These are phyloP conservation scores for Aspergillus ostianus DNA, from an alignment of 495 filamentous ascomycete genomes.

Conservation along the genomic window DNA sequence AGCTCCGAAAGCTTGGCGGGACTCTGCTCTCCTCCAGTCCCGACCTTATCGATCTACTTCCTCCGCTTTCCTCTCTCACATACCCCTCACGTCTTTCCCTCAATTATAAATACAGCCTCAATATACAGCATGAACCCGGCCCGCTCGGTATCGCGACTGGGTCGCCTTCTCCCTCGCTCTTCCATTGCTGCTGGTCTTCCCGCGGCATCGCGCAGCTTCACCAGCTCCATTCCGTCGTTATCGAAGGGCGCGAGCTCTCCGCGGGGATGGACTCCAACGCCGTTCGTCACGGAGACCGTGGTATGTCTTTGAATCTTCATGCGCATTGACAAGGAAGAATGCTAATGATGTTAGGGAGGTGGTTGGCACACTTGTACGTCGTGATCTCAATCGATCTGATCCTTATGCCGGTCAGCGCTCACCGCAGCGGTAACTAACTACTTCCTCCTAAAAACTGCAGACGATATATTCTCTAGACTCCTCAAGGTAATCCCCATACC, in stretches of 20 bases:
- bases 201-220: slow-evolving; percentile 29
- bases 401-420: not conserved
- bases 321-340: not conserved
- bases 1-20: slow-evolving; percentile 1
- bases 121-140: slow-evolving; percentile 15
- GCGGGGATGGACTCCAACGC: slow-evolving; percentile 61
- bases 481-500: slow-evolving; percentile 54
- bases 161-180: slow-evolving; percentile 20
- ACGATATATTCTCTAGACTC: slow-evolving; percentile 81
- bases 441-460: slow-evolving; percentile 37
- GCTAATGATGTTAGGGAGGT: slow-evolving; percentile 63
- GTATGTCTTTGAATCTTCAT: slow-evolving; percentile 50
- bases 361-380: slow-evolving; percentile 86
- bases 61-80: slow-evolving; percentile 6
- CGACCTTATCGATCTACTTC: not conserved
- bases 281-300: slow-evolving; percentile 76
- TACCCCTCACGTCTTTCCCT: not conserved
- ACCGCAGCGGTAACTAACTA: slow-evolving; percentile 14
- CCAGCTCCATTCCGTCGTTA: slow-evolving; percentile 32
- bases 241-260: slow-evolving; percentile 37
- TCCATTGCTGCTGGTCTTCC: slow-evolving; percentile 9
- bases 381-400: not conserved
- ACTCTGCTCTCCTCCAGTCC: not conserved
- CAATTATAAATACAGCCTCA: not conserved
- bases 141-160: slow-evolving; percentile 28